These are phyloP conservation scores for Lagenidium sp. DNA, from an alignment of 352 stramenopile species.

Conservation along the genomic window DNA sequence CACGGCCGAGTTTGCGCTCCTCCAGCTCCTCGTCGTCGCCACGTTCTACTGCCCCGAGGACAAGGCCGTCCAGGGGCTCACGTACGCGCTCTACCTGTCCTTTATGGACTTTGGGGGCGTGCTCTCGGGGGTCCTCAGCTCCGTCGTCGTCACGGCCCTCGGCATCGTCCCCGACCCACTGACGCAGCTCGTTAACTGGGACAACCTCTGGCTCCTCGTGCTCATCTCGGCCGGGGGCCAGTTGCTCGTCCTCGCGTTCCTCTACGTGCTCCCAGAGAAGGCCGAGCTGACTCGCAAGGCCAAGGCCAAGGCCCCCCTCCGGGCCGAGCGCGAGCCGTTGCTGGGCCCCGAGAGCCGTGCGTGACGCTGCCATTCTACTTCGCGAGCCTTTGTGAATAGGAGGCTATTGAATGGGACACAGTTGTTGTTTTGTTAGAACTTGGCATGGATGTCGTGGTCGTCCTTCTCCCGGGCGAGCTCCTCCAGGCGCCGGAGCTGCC, in stretches of 20 bases:
- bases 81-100: conserved; percentile 73
- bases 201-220: conserved; percentile 48
- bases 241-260: conserved; percentile 57
- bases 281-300: conserved; percentile 16
- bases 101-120: conserved; percentile 85
- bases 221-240: conserved; percentile 44
- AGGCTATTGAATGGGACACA: no score
- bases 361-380: no score
- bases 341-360: conserved; percentile 19
- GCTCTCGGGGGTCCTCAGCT: conserved; percentile 51
- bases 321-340: conserved; percentile 36
- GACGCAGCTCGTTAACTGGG: conserved; percentile 53
- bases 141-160: conserved; percentile 36
- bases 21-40: conserved; percentile 76
- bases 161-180: conserved; percentile 47
- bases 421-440: neutral
- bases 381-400: no score
- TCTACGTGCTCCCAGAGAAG: conserved; percentile 62
- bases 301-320: conserved; percentile 19
- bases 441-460: no score
- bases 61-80: conserved; percentile 51
- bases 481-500: no score
- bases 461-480: no score
- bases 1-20: conserved; percentile 67
- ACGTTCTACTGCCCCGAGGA: conserved; percentile 66